Base-by-base conservation (phyloP, 192 early-diverging fungal genomes). In the Coemansia sp. region DNA sequence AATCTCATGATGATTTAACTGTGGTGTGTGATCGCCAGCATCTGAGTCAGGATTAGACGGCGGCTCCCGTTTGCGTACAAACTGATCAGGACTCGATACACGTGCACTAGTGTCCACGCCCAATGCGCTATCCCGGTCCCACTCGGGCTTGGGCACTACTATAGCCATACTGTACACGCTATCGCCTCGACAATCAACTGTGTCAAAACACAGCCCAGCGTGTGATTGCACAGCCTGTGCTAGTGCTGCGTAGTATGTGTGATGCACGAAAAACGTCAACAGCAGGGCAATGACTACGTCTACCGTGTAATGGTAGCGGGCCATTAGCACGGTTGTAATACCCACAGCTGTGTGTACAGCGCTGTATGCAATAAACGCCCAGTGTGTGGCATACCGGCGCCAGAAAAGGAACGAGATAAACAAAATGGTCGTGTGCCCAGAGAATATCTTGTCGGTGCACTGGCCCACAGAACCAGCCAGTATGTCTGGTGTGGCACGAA, bases 401-500 rank as follows among this genome's bases (percentile, higher is more conserved):
- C 84, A 85, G 15, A 84, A 73, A 50, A 87, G 60, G 5, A 79
- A 74, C n/a, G 82, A 72, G 2, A 80, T 74, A 11, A 76, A 59
- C 63, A 87, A 76, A 25, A 87, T 73, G 3, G 80, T 74, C 1
- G 86, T 86, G 68, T 87, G 86, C 7, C 86, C 86, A 3, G 84
- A 86, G 37, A 83, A 87, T n/a, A 87, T 82, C 66, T 84, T 84
- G 73, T 87, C 83, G 4, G 84, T 83, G 69, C 86, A 87, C 44
- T 83, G 81, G 34, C 81, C 73, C 8, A 71, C 71, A 6, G 69
- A 58, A 2, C 83, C 83, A 6, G 81, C 79, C 48, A 86, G 56
- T 11, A 83, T 78, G 11, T 82, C 62, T 0, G 82, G 71, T 17
- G 79, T 72, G 24, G 80, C 76, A 38, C 56, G 60, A 26, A 86